phyloP scores from a whole-genome alignment of 345 rosid genomes.

The Camelina neglecta region DNA sequence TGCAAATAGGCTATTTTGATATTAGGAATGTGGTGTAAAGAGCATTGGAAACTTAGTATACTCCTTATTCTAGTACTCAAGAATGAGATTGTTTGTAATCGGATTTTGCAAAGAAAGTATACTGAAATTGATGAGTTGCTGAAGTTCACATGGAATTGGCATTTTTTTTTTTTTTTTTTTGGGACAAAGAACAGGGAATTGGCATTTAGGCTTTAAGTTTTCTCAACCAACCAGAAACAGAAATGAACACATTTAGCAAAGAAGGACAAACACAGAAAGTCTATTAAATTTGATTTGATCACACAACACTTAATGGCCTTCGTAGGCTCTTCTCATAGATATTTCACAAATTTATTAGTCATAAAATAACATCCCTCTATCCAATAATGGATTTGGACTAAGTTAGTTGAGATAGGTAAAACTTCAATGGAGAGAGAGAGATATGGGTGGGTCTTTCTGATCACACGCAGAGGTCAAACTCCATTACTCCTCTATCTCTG shows the following conservation, averaged over 20 bases:
- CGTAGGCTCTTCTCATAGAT: slow-evolving; percentile 7
- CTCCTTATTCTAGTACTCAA: background rate
- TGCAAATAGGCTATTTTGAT: background rate
- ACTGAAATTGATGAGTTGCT: background rate
- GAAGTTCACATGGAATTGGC: slow-evolving; percentile 37
- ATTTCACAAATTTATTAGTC: slow-evolving; percentile 6
- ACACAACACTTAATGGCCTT: slow-evolving; percentile 34
- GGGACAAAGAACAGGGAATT: background rate
- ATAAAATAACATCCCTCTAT: slow-evolving; percentile 4
- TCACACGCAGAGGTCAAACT: slow-evolving; percentile 38
- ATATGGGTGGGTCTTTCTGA: slow-evolving; percentile 20
- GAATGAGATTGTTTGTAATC: background rate
- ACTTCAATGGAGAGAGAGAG: slow-evolving; percentile 26
- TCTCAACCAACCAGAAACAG: slow-evolving; percentile 26
- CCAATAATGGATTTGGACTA: slow-evolving; percentile 19
- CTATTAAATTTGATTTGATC: slow-evolving; percentile 28
- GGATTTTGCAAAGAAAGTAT: background rate
- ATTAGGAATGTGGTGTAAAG: background rate
- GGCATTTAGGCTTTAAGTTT: slow-evolving; percentile 29
- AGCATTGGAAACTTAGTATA: background rate
- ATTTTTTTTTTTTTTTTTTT: background rate
- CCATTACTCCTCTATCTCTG: slow-evolving; percentile 31
- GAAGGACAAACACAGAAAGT: slow-evolving; percentile 23
- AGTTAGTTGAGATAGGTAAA: slow-evolving; percentile 33
- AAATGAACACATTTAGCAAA: slow-evolving; percentile 11